Percentiles rank a stretch among this genome's conserved stretches.
phyloP scores from a whole-genome alignment of 192 early-diverging fungal genomes.

The Coemansia sp. region DNA sequence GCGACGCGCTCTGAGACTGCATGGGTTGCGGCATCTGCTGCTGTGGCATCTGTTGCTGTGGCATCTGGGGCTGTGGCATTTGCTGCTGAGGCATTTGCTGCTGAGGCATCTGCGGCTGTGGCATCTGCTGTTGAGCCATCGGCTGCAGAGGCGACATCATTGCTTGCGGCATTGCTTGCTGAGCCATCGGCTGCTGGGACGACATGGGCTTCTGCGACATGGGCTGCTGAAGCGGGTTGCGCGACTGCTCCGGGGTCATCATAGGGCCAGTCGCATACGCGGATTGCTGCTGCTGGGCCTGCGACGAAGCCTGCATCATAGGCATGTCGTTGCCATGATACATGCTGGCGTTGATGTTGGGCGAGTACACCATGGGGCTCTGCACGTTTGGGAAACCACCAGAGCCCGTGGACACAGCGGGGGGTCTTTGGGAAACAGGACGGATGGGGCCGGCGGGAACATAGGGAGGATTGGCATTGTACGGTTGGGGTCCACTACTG shows the following conservation, averaged over 20 bases:
- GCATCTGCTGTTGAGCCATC: neutral
- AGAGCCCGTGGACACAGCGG: neutral
- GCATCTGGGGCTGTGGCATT: neutral
- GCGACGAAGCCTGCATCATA: neutral
- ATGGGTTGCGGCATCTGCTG: constrained; percentile 2
- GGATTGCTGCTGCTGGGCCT: neutral
- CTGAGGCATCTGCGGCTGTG: neutral
- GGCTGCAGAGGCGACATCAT: constrained; percentile 1
- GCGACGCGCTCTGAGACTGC: neutral
- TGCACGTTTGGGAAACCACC: neutral
- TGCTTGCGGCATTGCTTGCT: neutral
- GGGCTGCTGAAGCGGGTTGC: neutral
- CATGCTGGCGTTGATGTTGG: neutral
- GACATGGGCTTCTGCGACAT: neutral
- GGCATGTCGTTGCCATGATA: constrained; percentile 4
- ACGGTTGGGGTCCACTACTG: constrained; percentile 10
- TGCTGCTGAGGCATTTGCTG: neutral
- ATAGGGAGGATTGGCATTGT: neutral
- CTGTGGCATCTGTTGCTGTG: neutral
- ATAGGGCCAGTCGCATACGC: neutral
- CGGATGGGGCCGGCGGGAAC: neutral
- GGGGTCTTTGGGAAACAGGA: neutral
- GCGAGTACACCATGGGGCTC: constrained; percentile 3
- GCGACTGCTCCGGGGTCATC: constrained; percentile 1
- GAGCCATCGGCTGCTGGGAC: neutral